Evolutionary conservation across 768 basidiomycete species (phyloP).

Genomic region (Rhodotorula diobovata): DNA sequence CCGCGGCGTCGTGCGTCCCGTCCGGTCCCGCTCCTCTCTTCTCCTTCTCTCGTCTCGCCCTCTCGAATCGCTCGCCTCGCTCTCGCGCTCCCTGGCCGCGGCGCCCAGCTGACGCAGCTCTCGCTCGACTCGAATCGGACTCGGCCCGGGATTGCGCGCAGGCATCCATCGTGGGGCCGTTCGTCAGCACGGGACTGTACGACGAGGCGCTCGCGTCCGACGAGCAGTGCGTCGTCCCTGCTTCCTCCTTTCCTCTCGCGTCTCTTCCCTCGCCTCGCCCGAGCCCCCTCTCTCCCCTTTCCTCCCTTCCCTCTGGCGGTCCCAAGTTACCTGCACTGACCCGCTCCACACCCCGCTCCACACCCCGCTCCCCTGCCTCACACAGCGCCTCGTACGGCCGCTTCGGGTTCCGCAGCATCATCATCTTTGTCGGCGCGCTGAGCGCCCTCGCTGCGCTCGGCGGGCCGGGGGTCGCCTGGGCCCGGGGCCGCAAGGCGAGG

Average conservation of each 20-base stretch:
- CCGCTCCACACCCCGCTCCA: too few relatives aligned
- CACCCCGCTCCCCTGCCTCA: fast-evolving
- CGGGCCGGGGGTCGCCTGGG: conserved; percentile 6
- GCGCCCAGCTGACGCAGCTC: too few relatives aligned
- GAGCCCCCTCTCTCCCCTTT: too few relatives aligned
- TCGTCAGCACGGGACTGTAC: conserved; percentile 15
- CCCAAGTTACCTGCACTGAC: too few relatives aligned
- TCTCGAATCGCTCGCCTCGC: too few relatives aligned
- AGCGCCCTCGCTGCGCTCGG: neutral
- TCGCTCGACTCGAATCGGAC: too few relatives aligned
- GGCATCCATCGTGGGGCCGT: conserved; percentile 21
- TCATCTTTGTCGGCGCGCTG: conserved; percentile 28
- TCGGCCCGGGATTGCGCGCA: too few relatives aligned
- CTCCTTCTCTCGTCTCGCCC: too few relatives aligned
- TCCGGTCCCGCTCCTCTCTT: too few relatives aligned
- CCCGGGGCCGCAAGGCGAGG: neutral
- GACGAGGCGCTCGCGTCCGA: neutral
- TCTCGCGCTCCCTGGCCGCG: too few relatives aligned
- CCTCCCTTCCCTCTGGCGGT: too few relatives aligned
- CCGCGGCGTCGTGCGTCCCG: conserved; percentile 23
- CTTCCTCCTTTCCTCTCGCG: neutral
- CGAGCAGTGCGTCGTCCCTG: conserved; percentile 1
- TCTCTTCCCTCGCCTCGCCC: neutral
- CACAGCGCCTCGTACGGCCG: conserved; percentile 1
- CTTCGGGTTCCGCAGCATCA: conserved; percentile 19